phyloP scores from a whole-genome alignment of 768 basidiomycete genomes.

The Mycena maculata region DNA sequence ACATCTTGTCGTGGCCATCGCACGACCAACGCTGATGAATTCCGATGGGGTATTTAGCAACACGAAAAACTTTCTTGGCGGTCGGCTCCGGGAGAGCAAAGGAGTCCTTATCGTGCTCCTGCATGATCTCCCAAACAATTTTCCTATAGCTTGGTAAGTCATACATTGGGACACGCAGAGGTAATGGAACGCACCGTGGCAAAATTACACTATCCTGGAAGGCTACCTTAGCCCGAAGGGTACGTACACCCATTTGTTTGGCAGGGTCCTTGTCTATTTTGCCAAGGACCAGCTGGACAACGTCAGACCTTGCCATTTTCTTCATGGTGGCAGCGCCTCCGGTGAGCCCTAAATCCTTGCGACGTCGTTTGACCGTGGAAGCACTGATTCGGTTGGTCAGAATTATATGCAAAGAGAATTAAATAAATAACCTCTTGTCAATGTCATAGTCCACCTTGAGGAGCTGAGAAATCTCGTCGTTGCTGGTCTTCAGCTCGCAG shows the following conservation, averaged over 20 bases:
- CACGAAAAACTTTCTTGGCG: slow-evolving; percentile 42
- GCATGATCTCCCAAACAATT: slow-evolving; percentile 43
- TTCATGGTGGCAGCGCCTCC: slow-evolving; percentile 25
- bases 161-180: background rate
- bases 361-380: slow-evolving; percentile 32
- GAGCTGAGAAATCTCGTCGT: slow-evolving; percentile 31
- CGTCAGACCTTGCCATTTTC: slow-evolving; percentile 13
- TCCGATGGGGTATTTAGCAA: slow-evolving; percentile 44
- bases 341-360: slow-evolving; percentile 20
- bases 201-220: slow-evolving; percentile 23
- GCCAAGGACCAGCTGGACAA: slow-evolving; percentile 29
- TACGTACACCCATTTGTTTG: slow-evolving; percentile 24
- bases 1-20: slow-evolving; percentile 56
- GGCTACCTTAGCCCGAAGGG: slow-evolving; percentile 31
- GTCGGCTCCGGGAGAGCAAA: slow-evolving; percentile 44
- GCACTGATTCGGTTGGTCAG: slow-evolving; percentile 13
- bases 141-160: slow-evolving; percentile 11
- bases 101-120: slow-evolving; percentile 39
- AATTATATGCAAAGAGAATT: background rate
- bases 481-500: slow-evolving; percentile 30
- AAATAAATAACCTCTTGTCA: slow-evolving; percentile 17
- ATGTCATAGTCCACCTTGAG: slow-evolving; percentile 34
- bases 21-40: slow-evolving; percentile 50
- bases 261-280: slow-evolving; percentile 35
- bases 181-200: background rate